Conservation (phyloP, 2,329 filamentous ascomycete genomes). For the Pseudogymnoascus sp. region DNA sequence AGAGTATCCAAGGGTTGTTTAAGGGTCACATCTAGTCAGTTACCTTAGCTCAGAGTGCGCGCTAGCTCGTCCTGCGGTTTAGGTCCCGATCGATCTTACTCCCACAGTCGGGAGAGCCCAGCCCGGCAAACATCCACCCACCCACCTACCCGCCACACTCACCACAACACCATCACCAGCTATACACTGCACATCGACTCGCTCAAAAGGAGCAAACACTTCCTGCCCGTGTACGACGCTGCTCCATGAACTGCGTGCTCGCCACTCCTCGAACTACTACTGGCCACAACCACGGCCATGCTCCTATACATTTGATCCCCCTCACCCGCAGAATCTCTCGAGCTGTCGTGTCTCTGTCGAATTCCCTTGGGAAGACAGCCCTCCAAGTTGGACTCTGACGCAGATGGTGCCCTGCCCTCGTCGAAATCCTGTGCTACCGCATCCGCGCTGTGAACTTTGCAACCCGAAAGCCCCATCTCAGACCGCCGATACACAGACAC, state of each 20-base stretch:
- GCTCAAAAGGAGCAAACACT: background rate
- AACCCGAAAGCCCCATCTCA: background rate
- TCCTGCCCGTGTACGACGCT: background rate
- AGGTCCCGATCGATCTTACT: background rate
- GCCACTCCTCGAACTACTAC: background rate
- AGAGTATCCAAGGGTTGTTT: background rate
- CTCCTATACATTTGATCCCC: background rate
- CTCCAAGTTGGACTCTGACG: background rate
- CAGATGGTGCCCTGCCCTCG: background rate
- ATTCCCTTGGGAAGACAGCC: background rate
- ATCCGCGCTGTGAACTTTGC: background rate
- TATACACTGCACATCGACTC: background rate
- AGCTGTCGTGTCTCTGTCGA: background rate
- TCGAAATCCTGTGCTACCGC: background rate
- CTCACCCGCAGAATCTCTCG: background rate
- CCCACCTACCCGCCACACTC: background rate
- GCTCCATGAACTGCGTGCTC: background rate
- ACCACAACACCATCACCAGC: background rate
- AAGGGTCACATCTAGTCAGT: background rate
- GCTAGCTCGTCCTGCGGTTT: background rate
- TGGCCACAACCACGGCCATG: background rate
- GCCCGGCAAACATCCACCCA: background rate
- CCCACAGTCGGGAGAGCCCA: background rate
- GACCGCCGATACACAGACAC: background rate
- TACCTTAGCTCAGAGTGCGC: background rate